These are phyloP conservation scores for Deuterostichococcus epilithicus DNA, from an alignment of 139 green algal genomes.

Conservation along the genomic window DNA sequence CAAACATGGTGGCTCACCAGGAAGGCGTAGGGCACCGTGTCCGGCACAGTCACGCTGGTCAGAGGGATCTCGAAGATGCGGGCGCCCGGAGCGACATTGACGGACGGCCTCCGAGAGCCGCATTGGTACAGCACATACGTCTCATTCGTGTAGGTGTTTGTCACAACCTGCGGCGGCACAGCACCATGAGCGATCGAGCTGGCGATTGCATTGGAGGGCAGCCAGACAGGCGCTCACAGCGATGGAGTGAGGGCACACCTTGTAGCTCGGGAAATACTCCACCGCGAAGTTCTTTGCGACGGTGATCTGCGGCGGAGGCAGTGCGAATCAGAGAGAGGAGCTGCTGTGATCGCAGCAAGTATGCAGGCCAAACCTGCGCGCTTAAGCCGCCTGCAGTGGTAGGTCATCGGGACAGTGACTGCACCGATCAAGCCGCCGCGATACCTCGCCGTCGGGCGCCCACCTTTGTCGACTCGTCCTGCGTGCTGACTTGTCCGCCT, in stretches of 20 bases:
- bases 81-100: conserved; percentile 26
- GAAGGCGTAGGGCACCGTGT: conserved; percentile 62
- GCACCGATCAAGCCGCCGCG: too few species aligned
- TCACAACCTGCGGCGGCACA: conserved; percentile 52
- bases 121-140: conserved; percentile 81
- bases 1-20: conserved; percentile 36
- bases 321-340: too few species aligned
- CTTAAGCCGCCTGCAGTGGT: not conserved
- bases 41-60: conserved; percentile 38
- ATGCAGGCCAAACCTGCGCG: not conserved
- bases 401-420: too few species aligned
- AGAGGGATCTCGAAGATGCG: conserved; percentile 69
- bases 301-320: conserved; percentile 34
- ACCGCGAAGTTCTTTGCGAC: conserved; percentile 58
- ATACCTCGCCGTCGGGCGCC: too few species aligned
- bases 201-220: not conserved
- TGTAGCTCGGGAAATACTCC: conserved; percentile 57
- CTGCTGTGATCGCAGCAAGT: not conserved
- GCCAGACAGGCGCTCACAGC: not conserved
- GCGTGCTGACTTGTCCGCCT: not conserved
- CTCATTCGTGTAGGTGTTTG: conserved; percentile 45
- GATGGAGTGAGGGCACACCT: conserved; percentile 24
- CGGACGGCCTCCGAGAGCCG: conserved; percentile 33
- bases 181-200: not conserved
- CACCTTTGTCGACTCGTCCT: not conserved